phyloP scores from a whole-genome alignment of 2,329 filamentous ascomycete genomes.

The Nothopassalora personata region DNA sequence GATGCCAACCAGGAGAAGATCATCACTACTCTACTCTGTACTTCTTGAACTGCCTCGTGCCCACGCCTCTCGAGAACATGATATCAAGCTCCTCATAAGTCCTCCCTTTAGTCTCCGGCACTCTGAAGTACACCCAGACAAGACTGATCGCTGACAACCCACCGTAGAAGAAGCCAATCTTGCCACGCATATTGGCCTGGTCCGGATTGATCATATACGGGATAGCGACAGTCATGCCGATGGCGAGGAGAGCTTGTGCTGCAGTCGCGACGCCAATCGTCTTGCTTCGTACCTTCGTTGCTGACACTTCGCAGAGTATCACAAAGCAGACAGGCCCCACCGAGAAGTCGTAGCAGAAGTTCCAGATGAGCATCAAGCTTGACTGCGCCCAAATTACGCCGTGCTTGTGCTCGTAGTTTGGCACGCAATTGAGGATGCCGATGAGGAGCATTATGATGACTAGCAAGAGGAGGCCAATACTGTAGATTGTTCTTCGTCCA shows the following conservation, averaged over 20 bases:
- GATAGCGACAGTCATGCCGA: constrained; percentile 37
- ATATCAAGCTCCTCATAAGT: constrained; percentile 42
- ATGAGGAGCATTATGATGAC: constrained; percentile 35
- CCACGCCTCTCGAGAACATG: constrained; percentile 37
- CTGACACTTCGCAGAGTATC: constrained; percentile 36
- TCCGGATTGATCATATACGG: constrained; percentile 40
- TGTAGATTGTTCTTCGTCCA: constrained; percentile 39
- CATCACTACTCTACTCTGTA: constrained; percentile 23
- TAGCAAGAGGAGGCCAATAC: constrained; percentile 33
- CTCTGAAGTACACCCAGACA: constrained; percentile 35
- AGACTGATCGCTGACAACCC: constrained; percentile 32
- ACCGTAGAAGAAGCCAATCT: constrained; percentile 41
- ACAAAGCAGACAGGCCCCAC: constrained; percentile 38
- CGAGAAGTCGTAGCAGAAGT: constrained; percentile 35
- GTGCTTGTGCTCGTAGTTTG: constrained; percentile 25
- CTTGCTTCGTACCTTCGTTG: constrained; percentile 36
- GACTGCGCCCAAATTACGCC: constrained; percentile 39
- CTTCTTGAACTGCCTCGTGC: constrained; percentile 32
- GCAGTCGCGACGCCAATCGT: constrained; percentile 38
- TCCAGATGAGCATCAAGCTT: constrained; percentile 34
- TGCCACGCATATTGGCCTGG: constrained; percentile 36
- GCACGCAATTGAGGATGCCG: constrained; percentile 37
- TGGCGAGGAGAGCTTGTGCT: constrained; percentile 37
- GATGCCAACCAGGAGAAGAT: too few relatives aligned
- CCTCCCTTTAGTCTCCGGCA: constrained; percentile 39